Evolutionary conservation across 2,329 filamentous ascomycete genomes (phyloP).

Genomic region (Pyrenochaeta sp.): DNA sequence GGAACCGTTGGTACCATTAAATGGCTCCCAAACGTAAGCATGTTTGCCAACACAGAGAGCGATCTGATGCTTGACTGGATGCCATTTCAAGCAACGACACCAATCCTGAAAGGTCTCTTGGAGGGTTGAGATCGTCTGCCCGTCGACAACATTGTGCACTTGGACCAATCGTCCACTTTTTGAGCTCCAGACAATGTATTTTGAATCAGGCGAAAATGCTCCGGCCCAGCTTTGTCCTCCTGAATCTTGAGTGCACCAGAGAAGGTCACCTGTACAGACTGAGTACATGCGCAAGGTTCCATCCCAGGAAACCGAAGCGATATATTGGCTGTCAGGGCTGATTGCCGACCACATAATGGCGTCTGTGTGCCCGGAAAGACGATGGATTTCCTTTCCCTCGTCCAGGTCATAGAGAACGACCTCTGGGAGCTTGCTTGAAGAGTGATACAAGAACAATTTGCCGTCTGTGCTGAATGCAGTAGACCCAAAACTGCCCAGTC

Average conservation of each 20-base stretch:
- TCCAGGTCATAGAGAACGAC: conserved; percentile 30
- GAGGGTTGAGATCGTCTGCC: conserved; percentile 20
- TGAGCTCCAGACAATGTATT: conserved; percentile 32
- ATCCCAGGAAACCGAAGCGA: conserved; percentile 39
- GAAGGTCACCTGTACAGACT: conserved; percentile 21
- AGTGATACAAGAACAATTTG: conserved; percentile 23
- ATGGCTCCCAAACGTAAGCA: conserved; percentile 32
- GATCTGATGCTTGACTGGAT: conserved; percentile 29
- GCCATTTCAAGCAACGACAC: conserved; percentile 34
- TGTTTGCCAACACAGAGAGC: conserved; percentile 26
- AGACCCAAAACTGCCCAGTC: conserved; percentile 15
- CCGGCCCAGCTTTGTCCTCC: conserved; percentile 31
- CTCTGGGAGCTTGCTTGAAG: conserved; percentile 12
- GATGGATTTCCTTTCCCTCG: conserved; percentile 16
- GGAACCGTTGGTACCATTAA: conserved; percentile 22
- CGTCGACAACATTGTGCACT: conserved; percentile 26
- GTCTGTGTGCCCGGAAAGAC: conserved; percentile 34
- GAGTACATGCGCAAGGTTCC: conserved; percentile 37
- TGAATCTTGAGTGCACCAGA: conserved; percentile 25
- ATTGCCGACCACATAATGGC: conserved; percentile 35
- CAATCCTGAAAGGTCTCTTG: conserved; percentile 16
- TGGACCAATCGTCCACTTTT: conserved; percentile 18
- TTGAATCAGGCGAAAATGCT: conserved; percentile 35
- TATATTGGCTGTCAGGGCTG: conserved; percentile 27
- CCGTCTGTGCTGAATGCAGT: conserved; percentile 30